These are phyloP conservation scores for Taphrina communis DNA, from an alignment of 1,139 yeast genomes.

Conservation along the genomic window DNA sequence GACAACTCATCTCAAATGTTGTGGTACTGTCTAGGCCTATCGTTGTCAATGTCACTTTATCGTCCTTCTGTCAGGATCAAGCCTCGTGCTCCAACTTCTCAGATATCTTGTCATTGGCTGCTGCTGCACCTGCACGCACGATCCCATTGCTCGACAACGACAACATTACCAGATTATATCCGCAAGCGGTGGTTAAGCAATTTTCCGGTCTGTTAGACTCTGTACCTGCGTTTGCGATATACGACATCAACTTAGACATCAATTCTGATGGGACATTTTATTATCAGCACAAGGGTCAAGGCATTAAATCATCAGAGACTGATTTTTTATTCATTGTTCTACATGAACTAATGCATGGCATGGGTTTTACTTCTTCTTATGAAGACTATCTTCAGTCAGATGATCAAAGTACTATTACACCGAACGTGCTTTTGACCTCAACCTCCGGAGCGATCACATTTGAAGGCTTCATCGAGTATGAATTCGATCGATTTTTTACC, in stretches of 20 bases:
- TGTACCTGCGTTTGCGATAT: conserved; percentile 10
- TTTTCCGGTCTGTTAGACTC: conserved; percentile 8
- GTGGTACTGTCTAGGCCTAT: conserved; percentile 10
- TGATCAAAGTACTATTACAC: conserved; percentile 27
- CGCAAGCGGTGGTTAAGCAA: conserved; percentile 42
- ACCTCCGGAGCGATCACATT: conserved; percentile 3
- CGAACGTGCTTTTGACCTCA: conserved; percentile 25
- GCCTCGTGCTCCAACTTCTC: conserved; percentile 12
- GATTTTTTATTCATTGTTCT: conserved; percentile 37
- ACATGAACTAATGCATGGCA: conserved; percentile 42
- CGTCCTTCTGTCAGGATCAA: conserved; percentile 17
- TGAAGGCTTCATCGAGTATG: conserved; percentile 40
- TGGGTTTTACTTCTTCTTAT: conserved; percentile 40
- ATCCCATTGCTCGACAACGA: conserved; percentile 38
- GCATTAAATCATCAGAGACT: conserved; percentile 20
- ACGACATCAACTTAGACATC: conserved; percentile 36
- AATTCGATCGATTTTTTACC: conserved; percentile 33
- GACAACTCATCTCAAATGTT: conserved; percentile 30
- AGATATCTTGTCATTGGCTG: conserved; percentile 31
- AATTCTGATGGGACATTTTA: conserved; percentile 34
- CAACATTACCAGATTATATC: conserved; percentile 36
- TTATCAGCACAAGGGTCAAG: conserved; percentile 5
- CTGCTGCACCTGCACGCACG: conserved; percentile 41
- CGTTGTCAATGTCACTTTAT: conserved; percentile 26
- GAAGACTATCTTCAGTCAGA: conserved; percentile 36